These are phyloP conservation scores for Manihot esculenta DNA, from an alignment of 441 rosid species.

Conservation along the genomic window DNA sequence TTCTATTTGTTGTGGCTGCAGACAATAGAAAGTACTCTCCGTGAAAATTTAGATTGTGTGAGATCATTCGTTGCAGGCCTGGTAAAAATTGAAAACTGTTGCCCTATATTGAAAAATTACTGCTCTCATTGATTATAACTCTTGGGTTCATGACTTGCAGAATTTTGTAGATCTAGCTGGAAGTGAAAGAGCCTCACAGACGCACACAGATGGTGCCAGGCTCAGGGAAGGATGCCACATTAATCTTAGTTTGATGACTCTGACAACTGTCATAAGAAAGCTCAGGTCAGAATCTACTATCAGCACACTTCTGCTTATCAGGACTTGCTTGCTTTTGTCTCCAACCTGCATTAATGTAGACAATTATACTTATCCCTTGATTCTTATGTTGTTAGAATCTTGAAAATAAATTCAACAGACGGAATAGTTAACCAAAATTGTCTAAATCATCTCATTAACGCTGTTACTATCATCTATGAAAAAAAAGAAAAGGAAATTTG, in stretches of 20 bases:
- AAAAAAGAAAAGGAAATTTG: too few species aligned
- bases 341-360: neutral
- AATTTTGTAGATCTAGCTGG: slow-evolving; percentile 99
- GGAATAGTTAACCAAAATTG: too few species aligned
- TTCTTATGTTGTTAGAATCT: neutral
- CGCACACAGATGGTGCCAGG: slow-evolving; percentile 91
- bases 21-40: slow-evolving; percentile 89
- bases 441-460: too few species aligned
- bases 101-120: neutral
- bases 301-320: neutral
- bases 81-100: slow-evolving; percentile 43
- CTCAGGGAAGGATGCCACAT: slow-evolving; percentile 99
- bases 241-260: slow-evolving; percentile 97
- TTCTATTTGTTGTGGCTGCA: slow-evolving; percentile 36
- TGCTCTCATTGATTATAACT: slow-evolving; percentile 10
- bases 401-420: neutral
- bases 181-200: slow-evolving; percentile 98
- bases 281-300: slow-evolving; percentile 54
- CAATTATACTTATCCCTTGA: neutral
- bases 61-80: slow-evolving; percentile 93
- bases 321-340: neutral
- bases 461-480: too few species aligned
- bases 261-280: slow-evolving; percentile 96
- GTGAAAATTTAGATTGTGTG: slow-evolving; percentile 92
- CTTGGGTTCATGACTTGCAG: slow-evolving; percentile 39